A percentile compares a stretch with the other conserved stretches of the same genome.
phyloP scores from a whole-genome alignment of 805 yeast species.

The Candida corydali region DNA sequence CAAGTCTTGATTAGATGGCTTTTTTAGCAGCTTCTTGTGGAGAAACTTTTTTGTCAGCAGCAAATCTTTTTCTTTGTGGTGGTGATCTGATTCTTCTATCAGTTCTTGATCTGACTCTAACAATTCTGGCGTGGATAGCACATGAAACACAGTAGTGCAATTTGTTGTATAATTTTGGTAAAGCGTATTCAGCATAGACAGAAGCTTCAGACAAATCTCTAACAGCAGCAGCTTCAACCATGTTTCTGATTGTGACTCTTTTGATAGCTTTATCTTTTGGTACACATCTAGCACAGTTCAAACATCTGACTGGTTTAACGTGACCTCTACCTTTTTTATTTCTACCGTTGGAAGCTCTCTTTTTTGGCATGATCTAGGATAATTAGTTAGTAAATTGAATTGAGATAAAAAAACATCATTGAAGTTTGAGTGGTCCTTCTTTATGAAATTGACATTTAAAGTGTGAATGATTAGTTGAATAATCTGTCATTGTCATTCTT shows the following conservation, averaged over 20 bases:
- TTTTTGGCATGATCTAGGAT: constrained; percentile 85
- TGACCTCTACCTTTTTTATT: constrained; percentile 99
- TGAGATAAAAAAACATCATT: too few relatives aligned
- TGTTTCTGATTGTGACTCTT: constrained; percentile 99
- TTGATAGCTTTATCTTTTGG: constrained; percentile 99
- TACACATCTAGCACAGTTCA: constrained; percentile 99
- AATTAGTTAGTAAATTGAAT: constrained; percentile 5
- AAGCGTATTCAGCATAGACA: constrained; percentile 97
- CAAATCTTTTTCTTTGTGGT: constrained; percentile 98
- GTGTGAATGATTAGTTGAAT: too few relatives aligned
- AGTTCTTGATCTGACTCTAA: constrained; percentile 98
- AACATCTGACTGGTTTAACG: constrained; percentile 99
- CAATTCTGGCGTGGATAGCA: constrained; percentile 99
- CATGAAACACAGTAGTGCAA: constrained; percentile 99
- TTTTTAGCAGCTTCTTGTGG: constrained; percentile 98
- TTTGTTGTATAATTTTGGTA: constrained; percentile 99
- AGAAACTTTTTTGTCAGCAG: constrained; percentile 91
- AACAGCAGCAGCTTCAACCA: constrained; percentile 99
- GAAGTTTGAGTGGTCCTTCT: too few relatives aligned
- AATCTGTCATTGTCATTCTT: too few relatives aligned
- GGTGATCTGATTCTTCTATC: constrained; percentile 99
- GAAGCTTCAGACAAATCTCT: constrained; percentile 99
- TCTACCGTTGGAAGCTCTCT: constrained; percentile 99
- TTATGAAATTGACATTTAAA: too few relatives aligned
- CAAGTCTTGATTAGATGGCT: constrained; percentile 37